Percentiles rank a stretch among this genome's conserved stretches.
phyloP scores from a whole-genome alignment of 768 basidiomycete genomes.

The Gelatoporia subvermispora region DNA sequence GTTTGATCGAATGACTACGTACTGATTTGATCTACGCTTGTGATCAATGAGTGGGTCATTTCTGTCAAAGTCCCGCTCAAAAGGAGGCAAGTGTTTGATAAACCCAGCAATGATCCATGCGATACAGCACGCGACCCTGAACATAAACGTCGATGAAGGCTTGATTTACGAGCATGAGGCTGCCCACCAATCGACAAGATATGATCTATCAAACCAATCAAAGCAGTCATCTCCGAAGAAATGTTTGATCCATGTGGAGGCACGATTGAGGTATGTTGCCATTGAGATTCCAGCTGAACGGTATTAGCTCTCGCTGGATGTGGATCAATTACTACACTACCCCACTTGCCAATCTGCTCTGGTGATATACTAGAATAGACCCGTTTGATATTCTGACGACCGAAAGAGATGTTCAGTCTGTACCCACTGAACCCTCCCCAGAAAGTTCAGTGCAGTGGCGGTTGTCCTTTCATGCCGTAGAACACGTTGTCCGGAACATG shows the following conservation, averaged over 20 bases:
- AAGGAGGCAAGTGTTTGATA: conserved; percentile 31
- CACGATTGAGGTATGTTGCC: neutral
- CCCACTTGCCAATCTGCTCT: too few relatives aligned
- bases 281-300: neutral
- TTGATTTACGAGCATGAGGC: conserved; percentile 20
- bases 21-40: conserved; percentile 48
- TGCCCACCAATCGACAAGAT: conserved; percentile 50
- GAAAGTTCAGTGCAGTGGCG: too few relatives aligned
- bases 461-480: too few relatives aligned
- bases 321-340: too few relatives aligned
- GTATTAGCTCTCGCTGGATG: too few relatives aligned
- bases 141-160: conserved; percentile 2
- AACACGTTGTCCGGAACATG: too few relatives aligned
- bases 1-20: neutral
- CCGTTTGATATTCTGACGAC: too few relatives aligned
- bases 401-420: too few relatives aligned
- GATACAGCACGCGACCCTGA: conserved; percentile 27
- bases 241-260: neutral
- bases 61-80: conserved; percentile 43
- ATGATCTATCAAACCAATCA: conserved; percentile 33
- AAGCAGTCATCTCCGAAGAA: conserved; percentile 19
- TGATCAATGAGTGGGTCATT: conserved; percentile 52
- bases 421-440: too few relatives aligned
- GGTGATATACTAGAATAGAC: too few relatives aligned
- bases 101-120: conserved; percentile 41